Base-by-base conservation (phyloP, 441 rosid species). In the Syzygium syzygioides region DNA sequence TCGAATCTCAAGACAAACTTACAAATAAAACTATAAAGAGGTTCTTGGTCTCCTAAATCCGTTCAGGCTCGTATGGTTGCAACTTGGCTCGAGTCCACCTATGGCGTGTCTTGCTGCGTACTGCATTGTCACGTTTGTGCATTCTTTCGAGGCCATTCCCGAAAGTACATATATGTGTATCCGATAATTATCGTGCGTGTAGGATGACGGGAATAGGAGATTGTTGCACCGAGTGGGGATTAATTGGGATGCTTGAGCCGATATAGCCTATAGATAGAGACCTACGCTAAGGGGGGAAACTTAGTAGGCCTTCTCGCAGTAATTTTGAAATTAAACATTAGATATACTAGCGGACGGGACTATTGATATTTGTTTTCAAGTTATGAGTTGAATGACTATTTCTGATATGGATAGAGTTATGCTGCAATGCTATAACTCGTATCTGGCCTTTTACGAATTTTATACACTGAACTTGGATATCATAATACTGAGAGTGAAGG, bases 281-380 rank as follows among this genome's bases (percentile, higher is more conserved):
- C 32, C 0, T 28, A 60, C 0, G 1, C 7, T 0, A 60, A 28
- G 55, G 32, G 32, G 66, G 7, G 68, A 28, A 28, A 60, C 32
- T 28, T 25, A 5, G 80, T 26, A 2, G 6, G 52, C 52, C 50
- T 37, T 71, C 17, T 71, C 4, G 7, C 28, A 20, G 37, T 68
- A 10, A 15, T 68, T 20, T 68, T 34, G 80, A 68, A 34, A 68
- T 68, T 6, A 10, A 34, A 68, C 80, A 68, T 19, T 68, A 34
- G 12, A 18, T 10, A 34, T 20, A 20, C 8, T 25, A 20, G 4
- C 20, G 26, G 59, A 56, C 8, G 26, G 25, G 59, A 56, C 23
- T 18, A 20, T 0, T 68, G 48, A 34, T 34, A 9, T 34, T 34
- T 34, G 15, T 48, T 34, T 34, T 34, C 14, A 34, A 19, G 28